Conservation (phyloP, 2,329 filamentous ascomycete genomes). For the Penicillium sp. region DNA sequence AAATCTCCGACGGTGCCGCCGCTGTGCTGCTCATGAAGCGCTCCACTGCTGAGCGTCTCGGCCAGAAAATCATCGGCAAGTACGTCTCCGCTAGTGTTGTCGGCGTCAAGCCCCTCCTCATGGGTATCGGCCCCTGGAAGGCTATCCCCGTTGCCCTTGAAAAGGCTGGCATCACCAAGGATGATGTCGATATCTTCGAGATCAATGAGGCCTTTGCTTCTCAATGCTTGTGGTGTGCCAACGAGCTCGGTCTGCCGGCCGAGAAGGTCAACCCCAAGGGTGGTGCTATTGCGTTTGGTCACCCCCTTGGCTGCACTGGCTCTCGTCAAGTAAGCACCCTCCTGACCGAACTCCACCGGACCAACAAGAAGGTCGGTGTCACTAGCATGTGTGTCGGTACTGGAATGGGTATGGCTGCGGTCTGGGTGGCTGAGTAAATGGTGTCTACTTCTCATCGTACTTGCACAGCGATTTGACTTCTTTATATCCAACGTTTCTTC, state of each 20-base stretch:
- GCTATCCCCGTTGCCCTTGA: slow-evolving; percentile 88
- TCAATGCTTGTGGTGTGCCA: slow-evolving; percentile 89
- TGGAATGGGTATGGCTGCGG: slow-evolving; percentile 95
- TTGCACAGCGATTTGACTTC: slow-evolving; percentile 22
- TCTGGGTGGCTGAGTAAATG: slow-evolving; percentile 85
- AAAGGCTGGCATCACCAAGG: slow-evolving; percentile 76
- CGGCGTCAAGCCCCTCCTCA: slow-evolving; percentile 85
- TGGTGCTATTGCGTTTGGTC: slow-evolving; percentile 90
- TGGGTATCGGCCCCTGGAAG: slow-evolving; percentile 94
- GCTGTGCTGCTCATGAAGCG: slow-evolving; percentile 95
- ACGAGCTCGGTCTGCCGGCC: slow-evolving; percentile 72
- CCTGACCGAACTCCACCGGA: slow-evolving; percentile 81
- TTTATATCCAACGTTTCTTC: slow-evolving; percentile 14
- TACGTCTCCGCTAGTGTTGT: slow-evolving; percentile 80
- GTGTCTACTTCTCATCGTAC: slow-evolving; percentile 11
- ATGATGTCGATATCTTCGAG: slow-evolving; percentile 95
- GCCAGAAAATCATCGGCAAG: slow-evolving; percentile 86
- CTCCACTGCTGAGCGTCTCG: slow-evolving; percentile 77
- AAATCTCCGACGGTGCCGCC: slow-evolving; percentile 92
- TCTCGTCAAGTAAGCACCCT: slow-evolving; percentile 89
- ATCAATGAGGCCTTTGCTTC: slow-evolving; percentile 99
- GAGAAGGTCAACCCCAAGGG: slow-evolving; percentile 97
- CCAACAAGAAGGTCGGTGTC: slow-evolving; percentile 75
- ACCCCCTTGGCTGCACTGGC: slow-evolving; percentile 90
- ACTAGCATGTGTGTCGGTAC: slow-evolving; percentile 97